These are phyloP conservation scores for Diaporthe citri DNA, from an alignment of 2,329 filamentous ascomycete genomes.

Conservation along the genomic window DNA sequence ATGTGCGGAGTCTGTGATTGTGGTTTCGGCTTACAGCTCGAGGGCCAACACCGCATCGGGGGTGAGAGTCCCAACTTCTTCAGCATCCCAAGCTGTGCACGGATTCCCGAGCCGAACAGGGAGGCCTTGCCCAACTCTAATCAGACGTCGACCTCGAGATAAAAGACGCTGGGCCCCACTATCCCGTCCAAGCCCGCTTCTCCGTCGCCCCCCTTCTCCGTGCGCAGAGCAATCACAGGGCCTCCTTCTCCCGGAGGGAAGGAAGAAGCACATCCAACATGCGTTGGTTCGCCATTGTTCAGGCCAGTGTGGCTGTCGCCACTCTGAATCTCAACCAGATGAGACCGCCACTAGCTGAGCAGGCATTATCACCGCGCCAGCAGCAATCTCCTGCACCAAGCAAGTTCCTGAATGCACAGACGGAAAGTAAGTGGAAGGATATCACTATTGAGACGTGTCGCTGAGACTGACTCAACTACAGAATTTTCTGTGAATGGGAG, in stretches of 20 bases:
- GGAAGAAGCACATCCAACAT: neutral
- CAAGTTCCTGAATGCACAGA: conserved; percentile 28
- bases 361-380: neutral
- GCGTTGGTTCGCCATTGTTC: conserved; percentile 20
- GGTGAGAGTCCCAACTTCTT: too few species aligned
- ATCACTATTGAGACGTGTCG: too few species aligned
- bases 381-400: conserved; percentile 3
- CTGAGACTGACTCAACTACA: conserved; percentile 44
- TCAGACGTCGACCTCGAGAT: neutral
- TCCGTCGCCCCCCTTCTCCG: neutral
- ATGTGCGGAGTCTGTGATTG: neutral
- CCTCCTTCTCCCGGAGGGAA: neutral
- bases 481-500: conserved; percentile 73
- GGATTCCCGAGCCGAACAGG: neutral
- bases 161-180: neutral
- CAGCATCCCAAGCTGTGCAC: neutral
- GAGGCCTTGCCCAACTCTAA: conserved; percentile 9
- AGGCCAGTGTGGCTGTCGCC: conserved; percentile 1
- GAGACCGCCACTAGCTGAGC: conserved; percentile 7
- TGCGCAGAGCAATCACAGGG: neutral
- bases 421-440: neutral
- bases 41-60: neutral
- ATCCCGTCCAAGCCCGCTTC: neutral
- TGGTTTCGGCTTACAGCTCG: neutral
- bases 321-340: conserved; percentile 16